Percentiles rank a stretch among this genome's conserved stretches.
Conservation (phyloP, 2,329 filamentous ascomycete species). For the Hypoxylon sp. region DNA sequence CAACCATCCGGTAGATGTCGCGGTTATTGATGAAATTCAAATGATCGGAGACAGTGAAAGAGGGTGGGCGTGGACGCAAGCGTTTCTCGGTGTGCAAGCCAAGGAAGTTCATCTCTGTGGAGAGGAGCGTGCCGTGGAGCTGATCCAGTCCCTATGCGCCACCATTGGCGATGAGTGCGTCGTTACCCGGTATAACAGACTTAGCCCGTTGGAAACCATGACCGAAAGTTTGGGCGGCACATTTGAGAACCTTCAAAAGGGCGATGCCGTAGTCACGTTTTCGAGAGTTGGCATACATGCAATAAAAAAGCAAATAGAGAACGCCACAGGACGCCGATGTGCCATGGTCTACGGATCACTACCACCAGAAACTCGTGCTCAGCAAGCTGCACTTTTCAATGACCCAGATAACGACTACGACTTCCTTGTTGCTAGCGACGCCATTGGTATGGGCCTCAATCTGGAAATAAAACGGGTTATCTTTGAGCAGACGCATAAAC, state of each 20-base stretch:
- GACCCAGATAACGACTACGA: constrained; percentile 97
- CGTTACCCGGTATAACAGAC: constrained; percentile 85
- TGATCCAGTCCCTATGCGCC: constrained; percentile 83
- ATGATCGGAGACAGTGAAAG: constrained; percentile 88
- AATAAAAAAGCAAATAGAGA: constrained; percentile 83
- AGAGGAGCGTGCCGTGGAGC: constrained; percentile 83
- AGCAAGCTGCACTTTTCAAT: constrained; percentile 94
- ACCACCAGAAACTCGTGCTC: constrained; percentile 91
- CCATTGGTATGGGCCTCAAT: constrained; percentile 97
- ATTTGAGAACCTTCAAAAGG: constrained; percentile 80
- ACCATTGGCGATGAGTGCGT: constrained; percentile 85
- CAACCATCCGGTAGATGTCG: constrained; percentile 79
- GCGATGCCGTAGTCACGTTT: constrained; percentile 91
- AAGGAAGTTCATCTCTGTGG: constrained; percentile 94
- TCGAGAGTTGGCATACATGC: constrained; percentile 85
- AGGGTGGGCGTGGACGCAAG: constrained; percentile 95
- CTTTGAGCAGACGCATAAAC: constrained; percentile 84
- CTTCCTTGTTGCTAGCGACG: constrained; percentile 92
- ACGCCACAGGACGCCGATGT: constrained; percentile 80
- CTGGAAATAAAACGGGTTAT: constrained; percentile 91
- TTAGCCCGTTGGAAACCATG: constrained; percentile 82
- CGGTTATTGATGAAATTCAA: constrained; percentile 98
- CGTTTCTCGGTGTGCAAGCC: constrained; percentile 87
- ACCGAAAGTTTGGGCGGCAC: constrained; percentile 73
- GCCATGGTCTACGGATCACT: constrained; percentile 94